Evolutionary conservation across 495 filamentous ascomycete genomes (phyloP).

Genomic region (Penicillium ucsense): DNA sequence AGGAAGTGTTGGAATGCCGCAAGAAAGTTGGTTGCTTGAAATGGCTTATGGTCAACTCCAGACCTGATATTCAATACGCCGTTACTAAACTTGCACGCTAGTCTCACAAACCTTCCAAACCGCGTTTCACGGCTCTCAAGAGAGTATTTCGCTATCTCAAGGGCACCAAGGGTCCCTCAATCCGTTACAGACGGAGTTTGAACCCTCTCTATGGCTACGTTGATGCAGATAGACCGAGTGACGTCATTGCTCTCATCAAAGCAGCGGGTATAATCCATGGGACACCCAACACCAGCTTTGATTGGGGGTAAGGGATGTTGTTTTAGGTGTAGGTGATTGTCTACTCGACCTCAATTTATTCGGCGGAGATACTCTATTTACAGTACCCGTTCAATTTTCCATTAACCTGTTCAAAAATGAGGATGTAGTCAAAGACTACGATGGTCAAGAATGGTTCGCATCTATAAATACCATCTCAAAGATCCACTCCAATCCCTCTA

Average conservation of each 20-base stretch:
- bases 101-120: not conserved
- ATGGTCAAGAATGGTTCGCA: not conserved
- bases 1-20: not conserved
- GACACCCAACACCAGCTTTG: not conserved
- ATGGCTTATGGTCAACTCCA: not conserved
- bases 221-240: not conserved
- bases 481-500: not conserved
- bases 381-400: not conserved
- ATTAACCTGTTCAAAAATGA: not conserved
- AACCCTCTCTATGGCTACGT: not conserved
- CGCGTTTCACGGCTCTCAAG: not conserved
- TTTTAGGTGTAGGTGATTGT: not conserved
- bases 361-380: not conserved
- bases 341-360: not conserved
- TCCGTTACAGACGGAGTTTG: not conserved
- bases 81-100: not conserved
- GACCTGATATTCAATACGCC: not conserved
- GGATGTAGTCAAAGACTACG: not conserved
- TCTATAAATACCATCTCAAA: not conserved
- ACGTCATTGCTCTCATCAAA: not conserved
- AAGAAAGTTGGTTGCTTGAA: not conserved
- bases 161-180: not conserved
- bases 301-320: not conserved
- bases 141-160: not conserved
- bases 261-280: not conserved